Percentiles rank a stretch among this genome's conserved stretches.
phyloP scores from a whole-genome alignment of 768 basidiomycete genomes.

The Lentinula detonsa region DNA sequence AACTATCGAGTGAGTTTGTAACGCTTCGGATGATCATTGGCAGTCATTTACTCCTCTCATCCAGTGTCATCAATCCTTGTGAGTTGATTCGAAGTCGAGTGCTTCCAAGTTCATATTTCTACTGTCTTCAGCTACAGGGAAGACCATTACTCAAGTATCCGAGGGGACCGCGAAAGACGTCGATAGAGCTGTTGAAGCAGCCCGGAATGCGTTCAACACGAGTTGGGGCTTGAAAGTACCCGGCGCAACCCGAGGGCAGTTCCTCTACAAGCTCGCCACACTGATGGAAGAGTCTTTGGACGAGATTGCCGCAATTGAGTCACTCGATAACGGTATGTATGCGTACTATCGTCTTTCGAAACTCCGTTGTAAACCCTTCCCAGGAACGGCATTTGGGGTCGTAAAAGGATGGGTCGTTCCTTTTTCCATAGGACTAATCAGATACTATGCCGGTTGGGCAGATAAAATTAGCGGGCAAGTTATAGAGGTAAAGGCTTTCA shows the following conservation, averaged over 20 bases:
- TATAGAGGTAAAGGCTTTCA: conserved; percentile 21
- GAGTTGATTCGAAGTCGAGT: neutral
- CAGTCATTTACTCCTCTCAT: conserved; percentile 22
- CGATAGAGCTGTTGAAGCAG: conserved; percentile 57
- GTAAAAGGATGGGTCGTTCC: conserved; percentile 7
- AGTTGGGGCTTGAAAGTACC: conserved; percentile 37
- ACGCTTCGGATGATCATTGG: neutral
- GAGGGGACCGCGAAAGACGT: conserved; percentile 55
- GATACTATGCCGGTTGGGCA: conserved; percentile 49
- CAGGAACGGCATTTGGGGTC: conserved; percentile 11
- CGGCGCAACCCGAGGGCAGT: conserved; percentile 26
- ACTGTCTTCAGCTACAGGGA: conserved; percentile 43
- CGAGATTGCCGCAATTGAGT: conserved; percentile 41
- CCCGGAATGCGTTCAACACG: conserved; percentile 32
- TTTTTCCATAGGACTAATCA: conserved; percentile 23
- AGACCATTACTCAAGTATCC: conserved; percentile 42
- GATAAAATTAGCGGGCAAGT: conserved; percentile 45
- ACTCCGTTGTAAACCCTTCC: neutral
- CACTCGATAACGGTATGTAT: conserved; percentile 31
- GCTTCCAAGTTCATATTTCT: neutral
- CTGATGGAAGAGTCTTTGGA: conserved; percentile 39
- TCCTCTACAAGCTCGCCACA: conserved; percentile 40
- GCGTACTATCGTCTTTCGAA: neutral
- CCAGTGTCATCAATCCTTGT: conserved; percentile 53
- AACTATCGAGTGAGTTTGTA: conserved; percentile 55